Evolutionary conservation across 331 rosid genomes (phyloP).

Genomic region (Prunus yedoensis): DNA sequence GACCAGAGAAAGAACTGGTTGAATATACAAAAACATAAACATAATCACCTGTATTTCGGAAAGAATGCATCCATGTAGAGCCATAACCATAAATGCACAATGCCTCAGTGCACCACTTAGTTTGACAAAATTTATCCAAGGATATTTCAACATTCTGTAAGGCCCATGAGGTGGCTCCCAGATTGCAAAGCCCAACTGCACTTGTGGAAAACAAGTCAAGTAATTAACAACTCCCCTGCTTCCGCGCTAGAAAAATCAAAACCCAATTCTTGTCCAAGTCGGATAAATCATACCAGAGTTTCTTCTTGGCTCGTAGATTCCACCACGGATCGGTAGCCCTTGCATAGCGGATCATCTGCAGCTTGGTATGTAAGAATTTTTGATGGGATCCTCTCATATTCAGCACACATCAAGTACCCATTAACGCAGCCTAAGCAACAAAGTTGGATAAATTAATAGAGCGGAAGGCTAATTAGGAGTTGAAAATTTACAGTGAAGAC

Average conservation of each 20-base stretch:
- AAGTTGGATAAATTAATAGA: neutral
- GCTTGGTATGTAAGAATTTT: conserved; percentile 30
- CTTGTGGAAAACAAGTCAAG: neutral
- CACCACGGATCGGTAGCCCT: conserved; percentile 24
- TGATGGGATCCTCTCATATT: conserved; percentile 27
- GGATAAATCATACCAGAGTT: conserved; percentile 22
- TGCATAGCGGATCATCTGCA: conserved; percentile 30
- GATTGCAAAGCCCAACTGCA: conserved; percentile 34
- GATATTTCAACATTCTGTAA: conserved; percentile 26
- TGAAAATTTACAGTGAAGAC: too few species aligned
- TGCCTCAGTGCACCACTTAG: conserved; percentile 31
- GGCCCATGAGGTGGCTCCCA: conserved; percentile 42
- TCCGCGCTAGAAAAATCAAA: neutral
- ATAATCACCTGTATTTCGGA: conserved; percentile 31
- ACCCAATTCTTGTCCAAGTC: neutral
- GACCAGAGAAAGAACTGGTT: too few species aligned
- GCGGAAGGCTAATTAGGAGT: neutral
- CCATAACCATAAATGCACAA: conserved; percentile 33
- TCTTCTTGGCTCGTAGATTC: conserved; percentile 33
- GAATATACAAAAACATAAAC: neutral
- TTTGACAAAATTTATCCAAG: conserved; percentile 28
- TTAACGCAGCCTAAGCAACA: conserved; percentile 25
- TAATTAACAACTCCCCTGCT: neutral
- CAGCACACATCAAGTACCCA: conserved; percentile 22
- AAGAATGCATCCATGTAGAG: conserved; percentile 35